Base-by-base conservation (phyloP, 495 filamentous ascomycete species). In the Hypoxylon trugodes region DNA sequence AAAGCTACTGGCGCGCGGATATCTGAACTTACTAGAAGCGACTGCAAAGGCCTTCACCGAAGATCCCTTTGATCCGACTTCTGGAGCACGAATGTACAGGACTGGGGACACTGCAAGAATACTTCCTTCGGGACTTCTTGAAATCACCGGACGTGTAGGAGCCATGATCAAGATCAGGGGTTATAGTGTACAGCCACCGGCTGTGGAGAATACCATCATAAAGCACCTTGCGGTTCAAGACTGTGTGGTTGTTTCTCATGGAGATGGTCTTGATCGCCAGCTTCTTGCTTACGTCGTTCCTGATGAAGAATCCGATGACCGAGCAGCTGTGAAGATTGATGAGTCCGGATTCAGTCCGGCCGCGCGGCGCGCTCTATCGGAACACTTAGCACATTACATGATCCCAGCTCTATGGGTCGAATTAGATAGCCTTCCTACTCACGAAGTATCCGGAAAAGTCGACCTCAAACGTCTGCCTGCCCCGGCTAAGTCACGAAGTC, bases 71-170 rank as follows among this genome's bases (percentile, higher is more conserved):
- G 55, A 68, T 45, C 12, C 54, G 8, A 64, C 65, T 59, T 68
- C 74, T 1, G 76, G 66, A 63, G 84, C 49, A 26, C 79, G 80
- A 18, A 83, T 91, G 69, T 92, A 92, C 64, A 79, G 84, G 24
- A 93, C 90, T 1, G 90, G 90, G 8, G 90, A 93, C 69, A 79
- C 83, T 49, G 89, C 87, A 7, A 77, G 86, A 18, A 74, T 89
- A 60, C 76, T 88, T 2, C 78, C 82, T 1, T 84, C 86, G 12
- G 89, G 89, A 5, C 71, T 79, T 6, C 71, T 93, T 1, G 88
- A 92, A 62, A 91, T 89, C 66, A 86, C 88, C 5, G 90, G 90
- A 19, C 86, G 90, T 18, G 85, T 92, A 6, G 84, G 84, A 12
- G 82, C 81, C 26, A 88, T 90, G 74, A 83, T 90, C 10, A 90